Conservation (phyloP, 1,284 basidiomycete genomes). For the Heterobasidion annosum region DNA sequence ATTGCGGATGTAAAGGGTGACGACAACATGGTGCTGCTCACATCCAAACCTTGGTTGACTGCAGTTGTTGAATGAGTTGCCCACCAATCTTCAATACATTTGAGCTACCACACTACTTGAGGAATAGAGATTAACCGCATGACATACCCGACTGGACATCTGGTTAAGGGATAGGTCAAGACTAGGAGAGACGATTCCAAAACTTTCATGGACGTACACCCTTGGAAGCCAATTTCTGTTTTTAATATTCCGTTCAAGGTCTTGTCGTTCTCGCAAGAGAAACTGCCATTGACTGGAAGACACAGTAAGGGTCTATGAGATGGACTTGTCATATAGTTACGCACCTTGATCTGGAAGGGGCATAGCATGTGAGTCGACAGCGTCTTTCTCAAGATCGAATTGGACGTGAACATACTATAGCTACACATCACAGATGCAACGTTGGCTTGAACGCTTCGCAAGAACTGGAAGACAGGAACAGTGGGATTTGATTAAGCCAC, state of each 20-base stretch:
- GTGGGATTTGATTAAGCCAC: slow-evolving; percentile 8
- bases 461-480: slow-evolving; percentile 29
- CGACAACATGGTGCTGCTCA: slow-evolving; percentile 14
- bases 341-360: slow-evolving; percentile 30
- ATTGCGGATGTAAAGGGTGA: too few relatives aligned
- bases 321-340: slow-evolving; percentile 3
- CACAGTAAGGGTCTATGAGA: too few relatives aligned
- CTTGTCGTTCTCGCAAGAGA: slow-evolving; percentile 61
- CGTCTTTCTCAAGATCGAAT: not conserved
- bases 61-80: slow-evolving; percentile 26
- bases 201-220: slow-evolving; percentile 33
- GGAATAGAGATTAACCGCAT: not conserved
- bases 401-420: slow-evolving; percentile 34
- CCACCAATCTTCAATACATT: slow-evolving; percentile 39
- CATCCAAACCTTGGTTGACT: slow-evolving; percentile 56
- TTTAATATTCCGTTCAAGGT: slow-evolving; percentile 67
- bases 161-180: not conserved
- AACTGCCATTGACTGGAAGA: slow-evolving; percentile 48
- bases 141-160: slow-evolving; percentile 20
- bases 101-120: not conserved
- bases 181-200: not conserved
- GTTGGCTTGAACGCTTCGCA: slow-evolving; percentile 54
- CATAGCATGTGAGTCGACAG: not conserved
- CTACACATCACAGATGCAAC: slow-evolving; percentile 67
- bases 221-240: slow-evolving; percentile 65